phyloP scores from a whole-genome alignment of 306 rosid genomes.

The Ochetophila trinervis region DNA sequence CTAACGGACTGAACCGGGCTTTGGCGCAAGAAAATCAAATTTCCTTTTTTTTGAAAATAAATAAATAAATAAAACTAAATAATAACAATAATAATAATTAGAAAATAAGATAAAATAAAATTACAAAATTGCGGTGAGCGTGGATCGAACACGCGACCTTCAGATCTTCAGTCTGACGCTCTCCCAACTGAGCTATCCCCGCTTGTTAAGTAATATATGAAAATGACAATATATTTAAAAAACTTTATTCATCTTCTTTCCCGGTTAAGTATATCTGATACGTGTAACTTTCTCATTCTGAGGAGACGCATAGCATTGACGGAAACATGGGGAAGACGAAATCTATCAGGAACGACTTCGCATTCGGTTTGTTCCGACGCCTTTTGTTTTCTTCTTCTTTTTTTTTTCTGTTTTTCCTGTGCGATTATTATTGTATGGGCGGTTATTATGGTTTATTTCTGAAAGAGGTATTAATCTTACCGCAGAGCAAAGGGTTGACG shows the following conservation, averaged over 20 bases:
- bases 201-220: not conserved
- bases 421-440: not conserved
- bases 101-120: too few relatives aligned
- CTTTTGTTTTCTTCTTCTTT: too few relatives aligned
- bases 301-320: not conserved
- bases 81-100: too few relatives aligned
- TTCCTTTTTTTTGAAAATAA: not conserved
- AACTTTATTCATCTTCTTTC: too few relatives aligned
- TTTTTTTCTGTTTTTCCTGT: too few relatives aligned
- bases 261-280: not conserved
- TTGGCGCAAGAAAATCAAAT: not conserved
- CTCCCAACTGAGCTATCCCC: constrained; percentile 59
- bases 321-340: constrained; percentile 23
- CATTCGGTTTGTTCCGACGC: constrained; percentile 23
- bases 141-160: constrained; percentile 46
- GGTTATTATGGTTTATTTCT: not conserved
- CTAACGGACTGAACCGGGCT: not conserved
- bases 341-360: constrained; percentile 34
- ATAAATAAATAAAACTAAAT: not conserved
- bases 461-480: not conserved
- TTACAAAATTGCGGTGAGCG: constrained; percentile 28
- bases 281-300: not conserved
- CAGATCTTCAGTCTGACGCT: constrained; percentile 47
- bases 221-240: too few relatives aligned
- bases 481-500: constrained; percentile 40